Base-by-base conservation (phyloP, 2,329 filamentous ascomycete species). In the Drechslerella dactyloides region DNA sequence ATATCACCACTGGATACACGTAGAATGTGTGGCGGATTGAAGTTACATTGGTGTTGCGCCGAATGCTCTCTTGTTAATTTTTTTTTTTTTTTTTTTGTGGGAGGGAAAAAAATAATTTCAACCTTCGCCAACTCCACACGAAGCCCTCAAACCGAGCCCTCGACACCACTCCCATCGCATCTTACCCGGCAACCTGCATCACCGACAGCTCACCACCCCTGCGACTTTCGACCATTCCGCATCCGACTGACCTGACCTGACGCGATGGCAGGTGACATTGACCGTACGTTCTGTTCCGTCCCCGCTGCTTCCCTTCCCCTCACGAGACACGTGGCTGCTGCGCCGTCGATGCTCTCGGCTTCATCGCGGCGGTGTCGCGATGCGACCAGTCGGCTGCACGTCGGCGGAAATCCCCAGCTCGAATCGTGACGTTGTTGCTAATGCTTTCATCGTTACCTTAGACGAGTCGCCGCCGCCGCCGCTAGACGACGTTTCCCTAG, bases 231-330 rank as follows among this genome's bases (percentile, higher is more conserved):
- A 33, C 27, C 27, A 33, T 33, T 33, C 27, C n/a, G 8, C 27
- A 33, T 33, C 8, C 27, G 3, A 33, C 27, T 33, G 27, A 3
- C n/a, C 6, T 44, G 24, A 19, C 44, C 27, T 33, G 46, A 37
- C 46, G 46, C 57, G 57, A 60, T 60, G 57, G 30, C 57, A 44
- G 57, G 51, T 42, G 57, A 52, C 1, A 60, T 27, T 6, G 21
- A 60, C 17, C 15, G 42, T 15, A 48, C 40, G 27, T 33, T 8
- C 27, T 33, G n/a, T n/a, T n/a, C n/a, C n/a, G n/a, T n/a, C n/a
- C n/a, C n/a, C n/a, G n/a, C n/a, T 33, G 27, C 27, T 51, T 51
- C 27, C 27, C 8, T 23, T n/a, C n/a, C n/a, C n/a, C n/a, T n/a
- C n/a, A n/a, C n/a, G n/a, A n/a, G n/a, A n/a, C 46, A 2, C 17